phyloP scores from a whole-genome alignment of 139 green algal species.

The Tetraselmis chui region DNA sequence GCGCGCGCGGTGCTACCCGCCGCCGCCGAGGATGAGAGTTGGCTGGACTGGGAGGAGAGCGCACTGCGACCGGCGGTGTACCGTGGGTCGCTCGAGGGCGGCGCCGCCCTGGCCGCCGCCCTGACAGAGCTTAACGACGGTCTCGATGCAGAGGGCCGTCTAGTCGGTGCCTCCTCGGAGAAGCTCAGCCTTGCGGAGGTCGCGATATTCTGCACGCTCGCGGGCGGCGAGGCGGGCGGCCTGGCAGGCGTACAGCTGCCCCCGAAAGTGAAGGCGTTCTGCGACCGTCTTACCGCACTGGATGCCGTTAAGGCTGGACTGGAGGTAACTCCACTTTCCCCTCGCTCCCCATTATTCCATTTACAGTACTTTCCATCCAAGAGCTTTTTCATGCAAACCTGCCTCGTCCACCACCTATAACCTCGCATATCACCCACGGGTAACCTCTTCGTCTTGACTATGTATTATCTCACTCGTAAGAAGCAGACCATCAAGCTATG shows the following conservation, averaged over 20 bases:
- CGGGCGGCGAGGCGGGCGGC: neutral
- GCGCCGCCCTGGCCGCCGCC: slow-evolving; percentile 15
- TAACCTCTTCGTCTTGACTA: too few relatives aligned
- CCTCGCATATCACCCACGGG: too few relatives aligned
- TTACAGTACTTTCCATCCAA: too few relatives aligned
- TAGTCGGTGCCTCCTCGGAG: neutral
- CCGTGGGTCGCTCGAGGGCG: neutral
- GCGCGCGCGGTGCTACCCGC: neutral
- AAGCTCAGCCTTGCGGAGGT: slow-evolving; percentile 49
- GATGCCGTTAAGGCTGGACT: neutral
- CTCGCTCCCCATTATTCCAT: too few relatives aligned
- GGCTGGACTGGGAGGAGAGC: slow-evolving; percentile 57
- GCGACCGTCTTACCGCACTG: neutral
- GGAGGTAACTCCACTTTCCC: too few relatives aligned
- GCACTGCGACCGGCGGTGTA: slow-evolving; percentile 37
- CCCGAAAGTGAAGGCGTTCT: neutral
- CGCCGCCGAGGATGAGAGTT: slow-evolving; percentile 21
- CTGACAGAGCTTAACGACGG: slow-evolving; percentile 26
- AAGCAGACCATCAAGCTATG: too few relatives aligned
- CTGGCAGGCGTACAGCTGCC: neutral
- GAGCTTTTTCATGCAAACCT: too few relatives aligned
- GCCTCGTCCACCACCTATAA: too few relatives aligned
- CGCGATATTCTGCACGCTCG: slow-evolving; percentile 21
- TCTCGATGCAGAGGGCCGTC: slow-evolving; percentile 4
- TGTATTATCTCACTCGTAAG: too few relatives aligned